Evolutionary conservation across 2,329 filamentous ascomycete species (phyloP).

Genomic region (Aspergillus vadensis): DNA sequence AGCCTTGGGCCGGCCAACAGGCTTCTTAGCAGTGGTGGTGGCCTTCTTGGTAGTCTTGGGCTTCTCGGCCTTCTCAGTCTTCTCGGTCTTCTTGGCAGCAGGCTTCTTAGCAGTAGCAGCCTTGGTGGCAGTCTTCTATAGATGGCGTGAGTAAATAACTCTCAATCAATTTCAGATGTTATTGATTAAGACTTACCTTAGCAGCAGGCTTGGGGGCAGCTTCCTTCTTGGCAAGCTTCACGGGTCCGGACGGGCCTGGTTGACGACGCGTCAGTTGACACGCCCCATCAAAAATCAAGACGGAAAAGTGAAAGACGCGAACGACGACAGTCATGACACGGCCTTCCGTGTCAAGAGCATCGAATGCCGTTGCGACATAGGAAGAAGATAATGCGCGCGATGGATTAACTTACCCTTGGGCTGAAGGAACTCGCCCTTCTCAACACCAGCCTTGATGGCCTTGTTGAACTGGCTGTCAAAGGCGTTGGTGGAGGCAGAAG

Average conservation of each 20-base stretch:
- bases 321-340: neutral
- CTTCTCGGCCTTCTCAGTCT: slow-evolving; percentile 46
- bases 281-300: slow-evolving; percentile 3
- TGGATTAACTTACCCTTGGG: slow-evolving; percentile 74
- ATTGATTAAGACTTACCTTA: slow-evolving; percentile 29
- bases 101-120: slow-evolving; percentile 25
- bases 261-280: slow-evolving; percentile 32
- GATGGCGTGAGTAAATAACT: neutral
- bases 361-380: neutral
- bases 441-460: slow-evolving; percentile 77
- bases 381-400: neutral
- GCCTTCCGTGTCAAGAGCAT: neutral
- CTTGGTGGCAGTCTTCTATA: slow-evolving; percentile 22
- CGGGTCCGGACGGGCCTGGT: slow-evolving; percentile 77
- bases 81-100: slow-evolving; percentile 28
- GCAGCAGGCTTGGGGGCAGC: slow-evolving; percentile 46
- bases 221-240: slow-evolving; percentile 88
- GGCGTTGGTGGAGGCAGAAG: slow-evolving; percentile 54
- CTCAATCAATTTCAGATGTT: neutral
- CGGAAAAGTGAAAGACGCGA: slow-evolving; percentile 3
- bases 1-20: slow-evolving; percentile 54
- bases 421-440: slow-evolving; percentile 83
- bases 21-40: slow-evolving; percentile 51
- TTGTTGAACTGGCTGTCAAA: slow-evolving; percentile 83
- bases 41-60: slow-evolving; percentile 51